Percentiles rank a stretch among this genome's conserved stretches.
Evolutionary conservation across 148 eudicot species (phyloP).

Genomic region (Rhododendron mucronatum): DNA sequence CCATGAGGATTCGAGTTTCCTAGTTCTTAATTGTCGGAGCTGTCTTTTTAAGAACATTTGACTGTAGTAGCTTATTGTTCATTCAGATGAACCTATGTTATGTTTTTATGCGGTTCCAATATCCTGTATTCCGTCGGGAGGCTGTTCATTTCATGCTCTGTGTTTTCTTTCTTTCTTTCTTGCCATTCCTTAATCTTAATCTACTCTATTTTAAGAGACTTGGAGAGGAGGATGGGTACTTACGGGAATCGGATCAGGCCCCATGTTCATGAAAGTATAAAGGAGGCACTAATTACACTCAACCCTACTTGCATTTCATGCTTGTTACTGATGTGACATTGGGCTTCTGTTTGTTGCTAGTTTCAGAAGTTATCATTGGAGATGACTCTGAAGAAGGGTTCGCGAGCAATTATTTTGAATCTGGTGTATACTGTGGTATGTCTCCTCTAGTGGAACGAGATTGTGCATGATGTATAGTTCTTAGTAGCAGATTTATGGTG

Average conservation of each 20-base stretch:
- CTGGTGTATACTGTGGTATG: neutral
- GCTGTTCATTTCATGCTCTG: neutral
- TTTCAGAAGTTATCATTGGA: too few relatives aligned
- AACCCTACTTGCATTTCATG: neutral
- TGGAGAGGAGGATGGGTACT: too few relatives aligned
- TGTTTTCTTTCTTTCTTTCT: too few relatives aligned
- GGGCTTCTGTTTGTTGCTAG: neutral
- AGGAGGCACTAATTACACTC: too few relatives aligned
- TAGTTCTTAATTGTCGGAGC: neutral
- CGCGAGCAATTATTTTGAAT: neutral
- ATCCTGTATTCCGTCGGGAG: neutral
- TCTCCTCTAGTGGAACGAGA: too few relatives aligned
- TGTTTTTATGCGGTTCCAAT: neutral
- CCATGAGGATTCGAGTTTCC: neutral
- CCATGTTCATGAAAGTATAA: too few relatives aligned
- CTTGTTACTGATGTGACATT: neutral
- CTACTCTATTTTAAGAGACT: too few relatives aligned
- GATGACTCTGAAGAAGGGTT: neutral
- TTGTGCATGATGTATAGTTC: too few relatives aligned
- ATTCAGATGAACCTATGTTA: neutral
- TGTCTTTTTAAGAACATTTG: neutral
- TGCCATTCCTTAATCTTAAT: too few relatives aligned
- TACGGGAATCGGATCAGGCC: too few relatives aligned
- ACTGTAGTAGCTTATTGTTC: neutral
- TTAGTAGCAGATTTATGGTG: neutral